Evolutionary conservation across 2,329 filamentous ascomycete species (phyloP).

Genomic region (Gliomastix tumulicola): DNA sequence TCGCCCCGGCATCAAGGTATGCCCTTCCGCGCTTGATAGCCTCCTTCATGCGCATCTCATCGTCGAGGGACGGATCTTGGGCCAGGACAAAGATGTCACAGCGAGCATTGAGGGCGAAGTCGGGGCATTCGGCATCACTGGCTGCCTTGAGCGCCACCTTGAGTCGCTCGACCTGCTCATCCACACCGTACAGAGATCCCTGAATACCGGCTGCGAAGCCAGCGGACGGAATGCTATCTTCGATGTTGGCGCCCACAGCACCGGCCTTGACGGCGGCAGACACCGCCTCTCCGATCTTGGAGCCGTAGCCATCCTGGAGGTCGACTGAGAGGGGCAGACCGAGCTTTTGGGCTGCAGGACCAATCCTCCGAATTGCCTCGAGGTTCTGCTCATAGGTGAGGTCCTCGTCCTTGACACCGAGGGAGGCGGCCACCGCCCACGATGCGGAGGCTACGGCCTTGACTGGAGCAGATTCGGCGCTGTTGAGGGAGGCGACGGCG

Average conservation of each 20-base stretch:
- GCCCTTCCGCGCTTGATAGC: constrained; percentile 45
- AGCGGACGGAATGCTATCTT: constrained; percentile 36
- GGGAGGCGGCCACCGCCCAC: constrained; percentile 39
- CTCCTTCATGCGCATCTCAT: constrained; percentile 32
- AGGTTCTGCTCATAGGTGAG: constrained; percentile 46
- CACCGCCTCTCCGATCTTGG: constrained; percentile 35
- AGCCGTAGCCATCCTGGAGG: constrained; percentile 53
- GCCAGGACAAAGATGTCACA: constrained; percentile 42
- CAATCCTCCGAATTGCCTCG: constrained; percentile 34
- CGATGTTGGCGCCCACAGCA: constrained; percentile 51
- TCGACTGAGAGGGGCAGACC: constrained; percentile 47
- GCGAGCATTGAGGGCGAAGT: constrained; percentile 52
- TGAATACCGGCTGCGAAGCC: constrained; percentile 22
- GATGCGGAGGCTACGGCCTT: constrained; percentile 41
- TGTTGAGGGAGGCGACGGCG: constrained; percentile 33
- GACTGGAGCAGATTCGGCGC: constrained; percentile 21
- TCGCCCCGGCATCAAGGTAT: constrained; percentile 52
- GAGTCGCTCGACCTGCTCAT: constrained; percentile 41
- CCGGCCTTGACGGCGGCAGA: constrained; percentile 38
- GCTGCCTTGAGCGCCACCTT: constrained; percentile 32
- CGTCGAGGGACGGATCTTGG: constrained; percentile 14
- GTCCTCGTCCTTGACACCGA: constrained; percentile 36
- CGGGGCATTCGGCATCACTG: constrained; percentile 36
- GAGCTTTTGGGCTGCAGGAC: constrained; percentile 27
- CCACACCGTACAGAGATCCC: constrained; percentile 24